Evolutionary conservation across 2,329 filamentous ascomycete species (phyloP), one percentile per base, ranked within the genome.

Genomic region (Cytospora piceicola): DNA sequence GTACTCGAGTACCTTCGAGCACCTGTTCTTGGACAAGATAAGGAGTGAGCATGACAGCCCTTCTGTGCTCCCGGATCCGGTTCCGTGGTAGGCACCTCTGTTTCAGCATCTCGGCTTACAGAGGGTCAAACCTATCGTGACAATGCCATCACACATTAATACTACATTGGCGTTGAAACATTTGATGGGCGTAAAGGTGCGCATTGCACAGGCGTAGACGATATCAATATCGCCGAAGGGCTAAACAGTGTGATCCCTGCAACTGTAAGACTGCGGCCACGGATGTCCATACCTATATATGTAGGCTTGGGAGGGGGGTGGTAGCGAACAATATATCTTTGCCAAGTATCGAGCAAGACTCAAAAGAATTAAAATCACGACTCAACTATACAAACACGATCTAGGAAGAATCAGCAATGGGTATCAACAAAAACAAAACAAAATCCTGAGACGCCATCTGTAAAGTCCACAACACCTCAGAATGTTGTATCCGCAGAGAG

Each of bases 171-270:
- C 34, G 15, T 9, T 15, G 12, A 36, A 36, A 12, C 11, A 14
- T 36, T 15, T 36, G 34, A 12, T 36, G 34, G 15, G 4, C 11
- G 14, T 36, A 15, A 14, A 36, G 11, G 12, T 36, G 14, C 34
- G 34, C 1, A 36, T 12, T 36, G 34, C 14, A 2, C 32, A 79
- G 61, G 74, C 78, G 69, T 88, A 85, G 82, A 73, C 77, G 22
- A 82, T 66, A 83, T 86, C 73, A 75, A 81, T 30, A 86, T 89
- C 62, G 84, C 83, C 22, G 78, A 78, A 66, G 83, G 84, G 68
- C 80, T 85, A 1, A 81, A 80, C 0, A 84, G 85, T 63, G 76
- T 79, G 64, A 81, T 80, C 70, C 81, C 80, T 58, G 83, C 56
- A 83, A 83, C 74, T 73, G 75, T 55, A 52, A 62, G 36, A 62